phyloP scores from a whole-genome alignment of 805 yeast genomes.

The Ogataea thermomethanolica region DNA sequence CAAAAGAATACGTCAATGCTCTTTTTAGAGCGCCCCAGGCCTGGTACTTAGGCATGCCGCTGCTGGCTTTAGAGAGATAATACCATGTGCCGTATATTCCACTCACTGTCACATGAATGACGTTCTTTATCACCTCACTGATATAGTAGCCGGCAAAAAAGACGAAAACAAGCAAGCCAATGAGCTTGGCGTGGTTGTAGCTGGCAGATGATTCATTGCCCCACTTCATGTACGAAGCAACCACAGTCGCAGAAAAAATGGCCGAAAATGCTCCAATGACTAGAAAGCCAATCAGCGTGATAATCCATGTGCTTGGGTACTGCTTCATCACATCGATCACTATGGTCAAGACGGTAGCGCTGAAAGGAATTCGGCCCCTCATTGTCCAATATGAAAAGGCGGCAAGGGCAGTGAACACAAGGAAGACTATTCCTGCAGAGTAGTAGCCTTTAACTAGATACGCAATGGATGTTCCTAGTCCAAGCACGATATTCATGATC shows the following conservation, averaged over 20 bases:
- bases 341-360: conserved; percentile 25
- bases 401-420: conserved; percentile 26
- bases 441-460: conserved; percentile 66
- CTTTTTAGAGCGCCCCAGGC: conserved; percentile 74
- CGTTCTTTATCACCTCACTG: conserved; percentile 75
- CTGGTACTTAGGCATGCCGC: conserved; percentile 70
- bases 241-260: conserved; percentile 63
- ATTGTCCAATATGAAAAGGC: conserved; percentile 19
- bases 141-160: conserved; percentile 84
- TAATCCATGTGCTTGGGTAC: conserved; percentile 63
- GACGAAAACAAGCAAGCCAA: conserved; percentile 60
- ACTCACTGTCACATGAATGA: conserved; percentile 76
- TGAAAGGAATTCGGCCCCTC: conserved; percentile 27
- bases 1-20: conserved; percentile 81
- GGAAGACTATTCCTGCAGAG: conserved; percentile 68
- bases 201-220: conserved; percentile 31
- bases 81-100: conserved; percentile 95
- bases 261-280: conserved; percentile 61
- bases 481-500: conserved; percentile 60
- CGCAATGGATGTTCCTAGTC: conserved; percentile 73
- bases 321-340: conserved; percentile 69
- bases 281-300: conserved; percentile 38
- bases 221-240: conserved; percentile 75
- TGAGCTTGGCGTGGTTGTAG: conserved; percentile 21
- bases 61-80: conserved; percentile 51